phyloP scores from a whole-genome alignment of 1,284 basidiomycete genomes.

The Trametes hirsuta region DNA sequence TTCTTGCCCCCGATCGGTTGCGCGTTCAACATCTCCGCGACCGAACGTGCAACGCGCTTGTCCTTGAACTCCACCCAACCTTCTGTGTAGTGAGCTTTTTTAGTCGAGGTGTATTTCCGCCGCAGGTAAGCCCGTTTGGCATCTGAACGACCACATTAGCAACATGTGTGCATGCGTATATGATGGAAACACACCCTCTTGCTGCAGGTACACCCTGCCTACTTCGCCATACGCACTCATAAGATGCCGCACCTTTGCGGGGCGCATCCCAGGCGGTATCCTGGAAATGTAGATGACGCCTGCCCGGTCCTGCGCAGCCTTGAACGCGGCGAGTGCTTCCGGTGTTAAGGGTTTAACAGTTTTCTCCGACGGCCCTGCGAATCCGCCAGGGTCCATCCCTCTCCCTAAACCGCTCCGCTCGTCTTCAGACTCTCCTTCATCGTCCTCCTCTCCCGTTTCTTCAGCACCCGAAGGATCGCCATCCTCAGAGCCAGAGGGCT shows the following conservation, averaged over 20 bases:
- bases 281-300: slow-evolving; percentile 96
- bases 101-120: slow-evolving; percentile 78
- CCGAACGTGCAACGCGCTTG: slow-evolving; percentile 88
- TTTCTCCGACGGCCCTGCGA: slow-evolving; percentile 56
- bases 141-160: slow-evolving; percentile 48
- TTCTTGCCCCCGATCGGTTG: slow-evolving; percentile 96
- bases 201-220: slow-evolving; percentile 86
- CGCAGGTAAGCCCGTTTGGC: slow-evolving; percentile 78
- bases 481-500: not conserved
- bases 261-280: slow-evolving; percentile 98
- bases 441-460: slow-evolving; percentile 32
- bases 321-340: slow-evolving; percentile 73
- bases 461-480: slow-evolving; percentile 29
- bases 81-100: slow-evolving; percentile 88
- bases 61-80: slow-evolving; percentile 99
- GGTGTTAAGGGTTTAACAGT: slow-evolving; percentile 70
- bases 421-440: slow-evolving; percentile 30
- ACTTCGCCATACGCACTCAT: slow-evolving; percentile 86
- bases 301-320: slow-evolving; percentile 67
- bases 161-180: not conserved
- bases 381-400: slow-evolving; percentile 62
- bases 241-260: slow-evolving; percentile 93
- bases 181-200: slow-evolving; percentile 61
- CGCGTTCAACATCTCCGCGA: slow-evolving; percentile 96
- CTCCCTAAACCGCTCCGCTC: slow-evolving; percentile 28